Base-by-base conservation (phyloP, 1,284 basidiomycete species). In the Rugosomyces carneus region DNA sequence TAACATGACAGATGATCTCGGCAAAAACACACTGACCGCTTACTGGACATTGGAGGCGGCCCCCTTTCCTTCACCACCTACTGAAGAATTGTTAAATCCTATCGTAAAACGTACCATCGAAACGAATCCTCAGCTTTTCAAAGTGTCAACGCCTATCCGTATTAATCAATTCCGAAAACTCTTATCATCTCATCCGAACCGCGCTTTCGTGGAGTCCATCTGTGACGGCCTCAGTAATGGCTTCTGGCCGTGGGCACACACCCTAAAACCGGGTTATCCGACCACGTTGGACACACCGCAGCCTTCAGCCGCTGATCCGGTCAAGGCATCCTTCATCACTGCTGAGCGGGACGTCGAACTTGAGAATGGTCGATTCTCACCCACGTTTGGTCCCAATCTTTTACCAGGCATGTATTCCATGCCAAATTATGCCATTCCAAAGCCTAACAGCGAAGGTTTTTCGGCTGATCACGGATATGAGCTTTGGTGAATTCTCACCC, bases 381-480 rank as follows among this genome's bases (percentile, higher is more conserved):
- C 24, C 24, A 26, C 24, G 5, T 26, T 26, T 10, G 10, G 24
- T 5, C 24, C 24, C 5, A 10, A 26, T 10, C 10, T 26, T 5
- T 10, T 26, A 5, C 24, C 24, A 5, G 10, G 24, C 5, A 26
- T 26, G 24, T 26, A 26, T 10, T 26, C 24, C 24, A 26, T 26
- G 24, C 24, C 24, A 5, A 26, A 26, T 26, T 10, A 26, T 26
- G 24, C 10, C 24, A 26, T 26, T 26, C 24, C 24, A 0, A 75
- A 74, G 43, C 63, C 62, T 0, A 48, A 63, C 0, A 54, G 65
- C 0, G 49, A 53, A 3, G 67, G 70, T n/a, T 53, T 70, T 1
- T n/a, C 60, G 65, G 0, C 52, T 76, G 0, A 58, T 75, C 1
- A 69, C 59, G 0, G 54, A 70, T 45, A 69, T 71, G 7, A 65